Evolutionary conservation across 2,329 filamentous ascomycete genomes (phyloP).

Genomic region (Penicillium aurantiogriseum): DNA sequence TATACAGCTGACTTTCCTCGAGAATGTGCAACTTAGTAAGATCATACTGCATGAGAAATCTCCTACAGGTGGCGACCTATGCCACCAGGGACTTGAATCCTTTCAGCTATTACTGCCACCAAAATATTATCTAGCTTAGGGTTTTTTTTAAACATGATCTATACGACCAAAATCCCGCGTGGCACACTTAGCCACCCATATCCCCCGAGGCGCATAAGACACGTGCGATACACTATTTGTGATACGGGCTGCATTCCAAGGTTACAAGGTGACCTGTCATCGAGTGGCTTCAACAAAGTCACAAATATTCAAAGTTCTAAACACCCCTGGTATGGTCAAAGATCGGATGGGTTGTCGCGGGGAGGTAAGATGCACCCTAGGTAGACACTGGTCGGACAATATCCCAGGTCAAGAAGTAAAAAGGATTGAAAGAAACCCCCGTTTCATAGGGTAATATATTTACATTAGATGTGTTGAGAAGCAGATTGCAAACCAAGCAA

Average conservation of each 20-base stretch:
- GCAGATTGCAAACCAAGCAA: not conserved
- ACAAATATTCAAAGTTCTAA: not conserved
- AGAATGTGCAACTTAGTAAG: not conserved
- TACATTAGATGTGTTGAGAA: not conserved
- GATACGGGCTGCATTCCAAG: not conserved
- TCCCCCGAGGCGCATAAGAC: not conserved
- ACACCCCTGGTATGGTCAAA: not conserved
- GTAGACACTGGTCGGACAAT: not conserved
- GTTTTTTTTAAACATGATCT: no score
- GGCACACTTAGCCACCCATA: no score
- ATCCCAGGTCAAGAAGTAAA: not conserved
- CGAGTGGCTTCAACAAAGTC: not conserved
- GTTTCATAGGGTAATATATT: slow-evolving; percentile 3
- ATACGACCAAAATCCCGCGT: no score
- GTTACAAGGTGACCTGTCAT: not conserved
- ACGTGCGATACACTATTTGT: not conserved
- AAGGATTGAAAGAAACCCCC: not conserved
- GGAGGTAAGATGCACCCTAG: not conserved
- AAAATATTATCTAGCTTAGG: no score
- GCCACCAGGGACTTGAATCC: no score
- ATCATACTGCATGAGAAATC: not conserved
- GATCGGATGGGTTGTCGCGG: not conserved
- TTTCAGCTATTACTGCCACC: no score
- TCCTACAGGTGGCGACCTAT: no score
- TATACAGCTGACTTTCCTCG: not conserved